These are phyloP conservation scores for Ophiocordyceps camponoti-saundersi DNA, from an alignment of 2,329 filamentous ascomycete genomes.

Conservation along the genomic window DNA sequence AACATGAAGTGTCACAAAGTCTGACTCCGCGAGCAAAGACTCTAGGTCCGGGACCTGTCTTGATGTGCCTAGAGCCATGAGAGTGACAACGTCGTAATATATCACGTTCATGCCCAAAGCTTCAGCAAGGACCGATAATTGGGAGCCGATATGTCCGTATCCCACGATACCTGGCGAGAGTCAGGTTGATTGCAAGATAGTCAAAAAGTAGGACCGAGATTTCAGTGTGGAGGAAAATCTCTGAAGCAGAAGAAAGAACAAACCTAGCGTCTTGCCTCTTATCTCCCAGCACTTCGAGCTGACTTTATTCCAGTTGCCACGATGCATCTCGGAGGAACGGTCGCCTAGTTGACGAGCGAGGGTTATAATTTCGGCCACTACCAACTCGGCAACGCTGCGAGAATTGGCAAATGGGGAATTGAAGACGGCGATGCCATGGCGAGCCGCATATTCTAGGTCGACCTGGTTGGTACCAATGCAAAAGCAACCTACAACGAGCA, in stretches of 20 bases:
- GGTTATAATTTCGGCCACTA: constrained; percentile 83
- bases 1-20: constrained; percentile 91
- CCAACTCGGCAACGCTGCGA: constrained; percentile 86
- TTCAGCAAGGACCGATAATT: constrained; percentile 88
- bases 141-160: constrained; percentile 93
- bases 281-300: constrained; percentile 96
- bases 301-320: constrained; percentile 94
- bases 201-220: no score
- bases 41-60: constrained; percentile 67
- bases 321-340: constrained; percentile 86
- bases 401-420: constrained; percentile 99
- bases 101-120: constrained; percentile 97
- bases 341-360: constrained; percentile 87
- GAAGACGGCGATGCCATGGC: constrained; percentile 87
- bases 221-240: no score
- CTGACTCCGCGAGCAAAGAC: constrained; percentile 58
- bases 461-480: constrained; percentile 98
- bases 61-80: constrained; percentile 87
- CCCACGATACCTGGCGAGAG: constrained; percentile 60
- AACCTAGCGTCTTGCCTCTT: constrained; percentile 85
- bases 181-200: neutral
- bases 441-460: constrained; percentile 67
- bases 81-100: constrained; percentile 86
- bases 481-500: constrained; percentile 94
- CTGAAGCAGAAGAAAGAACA: constrained; percentile 5